phyloP scores from a whole-genome alignment of 2,329 filamentous ascomycete species.

The Tolypocladium endophyticum region DNA sequence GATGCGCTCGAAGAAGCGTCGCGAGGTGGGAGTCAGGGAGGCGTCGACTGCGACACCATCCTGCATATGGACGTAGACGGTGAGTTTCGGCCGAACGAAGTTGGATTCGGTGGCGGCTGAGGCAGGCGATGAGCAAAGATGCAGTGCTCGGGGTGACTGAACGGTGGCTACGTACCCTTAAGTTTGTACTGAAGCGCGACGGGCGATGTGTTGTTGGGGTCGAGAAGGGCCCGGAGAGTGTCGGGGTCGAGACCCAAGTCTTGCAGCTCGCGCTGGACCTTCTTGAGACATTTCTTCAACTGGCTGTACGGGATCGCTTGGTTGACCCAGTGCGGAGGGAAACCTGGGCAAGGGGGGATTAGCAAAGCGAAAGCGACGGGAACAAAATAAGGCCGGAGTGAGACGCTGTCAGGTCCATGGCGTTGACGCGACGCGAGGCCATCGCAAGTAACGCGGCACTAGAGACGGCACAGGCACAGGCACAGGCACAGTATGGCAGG shows the following conservation, averaged over 20 bases:
- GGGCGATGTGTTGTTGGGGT: constrained; percentile 34
- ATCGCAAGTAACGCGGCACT: background rate
- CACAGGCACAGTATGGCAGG: background rate
- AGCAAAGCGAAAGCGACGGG: background rate
- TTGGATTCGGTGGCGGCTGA: constrained; percentile 28
- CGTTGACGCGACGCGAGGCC: background rate
- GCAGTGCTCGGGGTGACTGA: background rate
- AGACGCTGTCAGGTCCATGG: background rate
- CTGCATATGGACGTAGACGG: constrained; percentile 55
- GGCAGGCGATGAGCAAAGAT: background rate
- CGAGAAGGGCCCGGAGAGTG: constrained; percentile 56
- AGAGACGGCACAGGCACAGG: too few species aligned
- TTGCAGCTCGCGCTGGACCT: constrained; percentile 60
- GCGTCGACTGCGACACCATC: constrained; percentile 61
- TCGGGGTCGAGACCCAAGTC: constrained; percentile 61
- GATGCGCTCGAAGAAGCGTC: constrained; percentile 50
- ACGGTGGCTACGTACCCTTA: constrained; percentile 26
- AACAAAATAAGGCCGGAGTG: background rate
- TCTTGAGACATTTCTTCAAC: constrained; percentile 83
- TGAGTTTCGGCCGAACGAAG: constrained; percentile 55
- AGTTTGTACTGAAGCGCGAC: constrained; percentile 44
- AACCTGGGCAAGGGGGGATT: constrained; percentile 32
- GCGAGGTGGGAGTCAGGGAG: constrained; percentile 53
- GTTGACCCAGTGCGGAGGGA: constrained; percentile 61
- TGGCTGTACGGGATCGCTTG: constrained; percentile 74